Evolutionary conservation across 768 basidiomycete genomes (phyloP).

Genomic region (Coprinopsis cinerea): DNA sequence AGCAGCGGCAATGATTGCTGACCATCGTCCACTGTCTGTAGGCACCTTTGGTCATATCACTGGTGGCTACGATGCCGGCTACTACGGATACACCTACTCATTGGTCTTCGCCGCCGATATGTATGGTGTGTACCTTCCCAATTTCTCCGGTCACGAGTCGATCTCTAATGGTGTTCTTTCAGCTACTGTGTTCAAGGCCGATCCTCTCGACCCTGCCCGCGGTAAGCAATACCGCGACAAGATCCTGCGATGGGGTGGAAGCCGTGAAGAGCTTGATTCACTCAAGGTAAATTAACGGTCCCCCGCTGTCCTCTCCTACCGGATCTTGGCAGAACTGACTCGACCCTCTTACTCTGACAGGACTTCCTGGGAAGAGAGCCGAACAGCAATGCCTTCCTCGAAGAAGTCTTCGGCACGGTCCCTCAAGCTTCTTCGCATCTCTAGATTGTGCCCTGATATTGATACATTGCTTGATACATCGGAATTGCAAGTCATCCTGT

Average conservation of each 20-base stretch:
- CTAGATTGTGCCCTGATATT: conserved; percentile 10
- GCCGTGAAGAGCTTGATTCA: conserved; percentile 75
- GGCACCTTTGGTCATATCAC: conserved; percentile 67
- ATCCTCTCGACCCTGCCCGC: conserved; percentile 63
- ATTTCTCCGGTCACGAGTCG: background rate
- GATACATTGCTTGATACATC: too few relatives aligned
- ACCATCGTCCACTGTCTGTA: too few relatives aligned
- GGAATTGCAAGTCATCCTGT: too few relatives aligned
- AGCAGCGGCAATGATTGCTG: too few relatives aligned
- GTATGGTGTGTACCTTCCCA: conserved; percentile 31
- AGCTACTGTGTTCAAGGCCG: conserved; percentile 75
- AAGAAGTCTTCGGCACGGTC: conserved; percentile 52
- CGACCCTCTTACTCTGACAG: too few relatives aligned
- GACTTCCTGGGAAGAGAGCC: conserved; percentile 75
- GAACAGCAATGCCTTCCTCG: conserved; percentile 68
- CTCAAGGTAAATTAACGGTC: too few relatives aligned
- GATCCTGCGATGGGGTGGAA: conserved; percentile 71
- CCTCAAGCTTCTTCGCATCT: conserved; percentile 28
- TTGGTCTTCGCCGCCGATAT: conserved; percentile 58
- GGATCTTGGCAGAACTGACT: too few relatives aligned
- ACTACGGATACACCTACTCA: conserved; percentile 76
- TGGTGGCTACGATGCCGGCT: conserved; percentile 64
- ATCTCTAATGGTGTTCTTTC: background rate
- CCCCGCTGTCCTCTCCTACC: too few relatives aligned
- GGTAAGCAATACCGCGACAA: conserved; percentile 69